Evolutionary conservation across 2,329 filamentous ascomycete genomes (phyloP), one percentile per base, ranked within the genome.

Genomic region (Chaetomium sp.): DNA sequence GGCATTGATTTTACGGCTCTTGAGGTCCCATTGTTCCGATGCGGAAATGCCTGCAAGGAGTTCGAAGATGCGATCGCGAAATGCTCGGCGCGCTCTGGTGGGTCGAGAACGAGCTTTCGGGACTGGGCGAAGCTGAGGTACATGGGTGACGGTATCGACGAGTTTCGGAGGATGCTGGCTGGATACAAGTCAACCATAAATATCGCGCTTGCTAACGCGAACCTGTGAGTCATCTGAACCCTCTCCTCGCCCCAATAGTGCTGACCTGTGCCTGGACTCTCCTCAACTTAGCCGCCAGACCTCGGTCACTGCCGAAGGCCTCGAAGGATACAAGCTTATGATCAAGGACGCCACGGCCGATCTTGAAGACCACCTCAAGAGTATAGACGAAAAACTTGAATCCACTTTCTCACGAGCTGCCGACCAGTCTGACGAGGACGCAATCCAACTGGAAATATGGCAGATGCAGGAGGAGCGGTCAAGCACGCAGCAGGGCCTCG

Each of bases 121-220:
- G 79, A 80, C 69, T 80, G 77, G 79, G 77, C 77, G 8, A 78
- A 74, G 67, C 68, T 80, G 63, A 76, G 65, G 68, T 80, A 80
- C 60, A 78, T 80, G 75, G 77, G 76, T 45, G 75, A 79, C 50
- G 72, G 79, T 68, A 77, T 81, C 58, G 73, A 76, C 64, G 74
- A 72, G 64, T 80, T 80, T 65, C 74, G 72, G 55, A 66, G 73
- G 53, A 67, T 77, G 55, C 66, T 81, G 42, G 74, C 77, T 60
- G 75, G 74, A 55, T 80, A 80, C 67, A 79, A 78, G 65, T 70
- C 74, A 56, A 79, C 76, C 31, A 78, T 79, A 31, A 76, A 62
- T 55, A 78, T 80, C 72, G 77, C 78, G 21, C 74, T 81, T 25
- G 75, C 72, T 10, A 74, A 79, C 68, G 73, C 73, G 65, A 78